Percentiles rank a stretch among this genome's conserved stretches.
These are phyloP conservation scores for Ophiostoma pallidulum DNA, from an alignment of 2,329 filamentous ascomycete genomes.

Conservation along the genomic window DNA sequence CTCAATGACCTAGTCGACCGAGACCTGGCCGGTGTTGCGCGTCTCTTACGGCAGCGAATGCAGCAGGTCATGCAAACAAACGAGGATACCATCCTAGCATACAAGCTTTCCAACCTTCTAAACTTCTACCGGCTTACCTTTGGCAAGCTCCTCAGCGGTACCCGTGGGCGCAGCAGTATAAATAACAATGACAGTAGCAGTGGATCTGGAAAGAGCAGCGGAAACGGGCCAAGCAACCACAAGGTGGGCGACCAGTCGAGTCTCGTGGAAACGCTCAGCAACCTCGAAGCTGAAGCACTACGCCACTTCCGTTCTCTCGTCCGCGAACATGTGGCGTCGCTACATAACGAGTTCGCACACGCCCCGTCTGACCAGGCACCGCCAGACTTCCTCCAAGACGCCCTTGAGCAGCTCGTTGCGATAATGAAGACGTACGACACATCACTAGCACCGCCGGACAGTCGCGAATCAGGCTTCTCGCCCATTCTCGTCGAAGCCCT, in stretches of 20 bases:
- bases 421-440: slow-evolving; percentile 84
- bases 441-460: slow-evolving; percentile 53
- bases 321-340: slow-evolving; percentile 65
- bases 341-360: slow-evolving; percentile 63
- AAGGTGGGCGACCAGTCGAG: slow-evolving; percentile 42
- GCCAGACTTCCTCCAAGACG: slow-evolving; percentile 71
- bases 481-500: slow-evolving; percentile 69
- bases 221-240: neutral
- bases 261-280: slow-evolving; percentile 58
- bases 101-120: slow-evolving; percentile 81
- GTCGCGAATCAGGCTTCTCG: slow-evolving; percentile 61
- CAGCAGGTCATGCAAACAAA: slow-evolving; percentile 90
- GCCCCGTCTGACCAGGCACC: slow-evolving; percentile 64
- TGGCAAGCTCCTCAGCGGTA: slow-evolving; percentile 58
- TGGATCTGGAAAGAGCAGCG: neutral
- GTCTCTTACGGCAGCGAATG: slow-evolving; percentile 77
- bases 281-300: slow-evolving; percentile 66
- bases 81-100: slow-evolving; percentile 79
- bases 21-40: slow-evolving; percentile 69
- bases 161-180: neutral
- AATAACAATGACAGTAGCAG: neutral
- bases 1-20: slow-evolving; percentile 80
- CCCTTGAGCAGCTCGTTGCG: slow-evolving; percentile 64
- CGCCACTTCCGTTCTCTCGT: slow-evolving; percentile 74
- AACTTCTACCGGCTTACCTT: slow-evolving; percentile 87